Evolutionary conservation across 176 grass and related monocot species (phyloP), one percentile per base, ranked within the genome.

Genomic region (Elymus sibiricus): DNA sequence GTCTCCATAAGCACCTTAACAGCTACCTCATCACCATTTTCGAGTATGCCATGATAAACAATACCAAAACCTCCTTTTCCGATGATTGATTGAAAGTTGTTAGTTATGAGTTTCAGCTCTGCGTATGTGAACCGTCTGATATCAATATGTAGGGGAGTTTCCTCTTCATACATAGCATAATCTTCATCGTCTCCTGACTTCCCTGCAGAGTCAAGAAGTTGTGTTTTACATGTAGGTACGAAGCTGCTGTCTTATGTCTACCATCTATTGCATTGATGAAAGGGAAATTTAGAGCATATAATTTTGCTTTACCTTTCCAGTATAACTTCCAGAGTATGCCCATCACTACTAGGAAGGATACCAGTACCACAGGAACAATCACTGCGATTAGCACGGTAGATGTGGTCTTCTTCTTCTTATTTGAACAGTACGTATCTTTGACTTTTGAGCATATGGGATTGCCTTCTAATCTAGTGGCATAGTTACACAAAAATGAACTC

Each of bases 11-110:
- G 80, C 40, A 90, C 39, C 34, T 90, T 90, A 15, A 86, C 88
- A 60, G 88, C 88, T 37, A 90, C 82, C 59, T 90, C 77, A 59
- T 71, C 64, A 9, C 66, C 31, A 58, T 90, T 86, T 64, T 90
- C 88, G 22, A 90, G 38, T 42, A 21, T 68, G 53, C 88, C 88
- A 82, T 85, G 46, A 21, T 90, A 90, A 43, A 90, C 88, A 56
- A 61, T 86, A 24, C 88, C 88, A 49, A 90, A 90, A 42, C 88
- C 88, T 60, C 88, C 83, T 86, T 84, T 81, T 74, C 88, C 88
- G 81, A 90, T 19, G 5, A 60, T 64, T 82, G 22, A 32, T 47
- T 79, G 55, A 17, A 90, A 90, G 26, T 86, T 31, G 15, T 86
- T 86, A 12, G 83, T 90, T 51, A 86, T 76, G 58, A 76, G 19